Base-by-base conservation (phyloP, 768 basidiomycete genomes). In the Galerina marginata region DNA sequence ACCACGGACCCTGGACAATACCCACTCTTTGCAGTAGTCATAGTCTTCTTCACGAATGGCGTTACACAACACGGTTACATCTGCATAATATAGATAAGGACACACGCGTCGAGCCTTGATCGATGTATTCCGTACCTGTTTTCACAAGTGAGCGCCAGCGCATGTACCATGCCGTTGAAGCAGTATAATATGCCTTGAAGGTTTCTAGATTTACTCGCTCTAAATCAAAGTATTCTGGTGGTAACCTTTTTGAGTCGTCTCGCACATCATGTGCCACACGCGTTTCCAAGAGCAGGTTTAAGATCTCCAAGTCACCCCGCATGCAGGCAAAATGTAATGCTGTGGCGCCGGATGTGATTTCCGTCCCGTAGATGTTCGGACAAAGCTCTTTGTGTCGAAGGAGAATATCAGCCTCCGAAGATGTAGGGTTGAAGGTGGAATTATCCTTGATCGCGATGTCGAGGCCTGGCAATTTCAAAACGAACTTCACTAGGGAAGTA, bases 271-370 rank as follows among this genome's bases (percentile, higher is more conserved):
- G n/a, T 2, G 6, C 43, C 2, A 36, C 12, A n/a, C 1, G n/a
- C 44, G 12, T 37, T 36, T 46, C n/a, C 15, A 47, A 37, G 3
- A 56, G 6, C 2, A 46, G 44, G 44, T 33, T 14, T 2, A 56
- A 26, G n/a, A 56, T 37, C 40, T 56, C 44, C 26, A 29, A 2
- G 29, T 56, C 54, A 15, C 42, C 54, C 4, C 54, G 43, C 54
- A 56, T 56, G 29, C 54, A 56, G 9, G 54, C 54, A 33, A 36
- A 56, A 33, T 56, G 54, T 23, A 56, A 37, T 16, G 54, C 54
- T 7, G 54, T 46, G 4, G 54, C 54, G 16, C 54, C 54, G 6
- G 25, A 16, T 6, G 54, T 56, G 9, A 16, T 36, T 23, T 45
- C 42, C 9, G 26, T 46, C 16, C 11, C 26, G 29, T 12, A 9